Conservation (phyloP, 2,329 filamentous ascomycete genomes). For the Falciphora oryzae region DNA sequence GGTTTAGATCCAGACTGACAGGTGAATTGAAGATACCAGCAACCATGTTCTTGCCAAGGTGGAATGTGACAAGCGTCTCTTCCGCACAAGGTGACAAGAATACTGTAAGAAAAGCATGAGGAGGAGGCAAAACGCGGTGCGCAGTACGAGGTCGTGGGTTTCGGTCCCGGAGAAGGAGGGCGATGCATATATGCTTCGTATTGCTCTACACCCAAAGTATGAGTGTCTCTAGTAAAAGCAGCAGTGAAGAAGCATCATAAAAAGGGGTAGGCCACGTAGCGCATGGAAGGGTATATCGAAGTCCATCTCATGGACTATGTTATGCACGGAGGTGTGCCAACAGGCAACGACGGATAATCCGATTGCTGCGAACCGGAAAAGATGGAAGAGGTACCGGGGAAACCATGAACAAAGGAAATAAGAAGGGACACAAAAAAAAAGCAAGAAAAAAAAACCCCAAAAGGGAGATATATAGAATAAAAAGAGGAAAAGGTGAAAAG, state of each 20-base stretch:
- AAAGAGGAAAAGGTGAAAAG: background rate
- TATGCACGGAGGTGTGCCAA: background rate
- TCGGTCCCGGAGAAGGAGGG: too few species aligned
- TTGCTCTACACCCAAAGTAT: background rate
- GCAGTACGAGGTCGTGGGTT: background rate
- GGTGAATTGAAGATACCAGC: too few species aligned
- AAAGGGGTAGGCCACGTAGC: background rate
- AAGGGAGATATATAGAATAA: background rate
- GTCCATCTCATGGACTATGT: background rate
- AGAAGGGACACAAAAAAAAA: constrained; percentile 1
- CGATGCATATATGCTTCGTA: background rate
- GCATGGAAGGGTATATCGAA: background rate
- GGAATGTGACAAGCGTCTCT: too few species aligned
- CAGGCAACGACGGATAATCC: background rate
- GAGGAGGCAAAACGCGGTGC: background rate
- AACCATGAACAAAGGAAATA: background rate
- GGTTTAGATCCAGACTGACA: too few species aligned
- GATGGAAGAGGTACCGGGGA: background rate
- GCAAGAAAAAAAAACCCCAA: too few species aligned
- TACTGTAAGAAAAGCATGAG: background rate
- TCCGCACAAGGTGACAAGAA: too few species aligned
- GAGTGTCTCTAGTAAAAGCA: background rate
- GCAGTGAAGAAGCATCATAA: background rate
- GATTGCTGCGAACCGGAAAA: background rate
- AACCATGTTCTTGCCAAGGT: too few species aligned